phyloP scores from a whole-genome alignment of 106 monocot genomes.

The Allium cepa region DNA sequence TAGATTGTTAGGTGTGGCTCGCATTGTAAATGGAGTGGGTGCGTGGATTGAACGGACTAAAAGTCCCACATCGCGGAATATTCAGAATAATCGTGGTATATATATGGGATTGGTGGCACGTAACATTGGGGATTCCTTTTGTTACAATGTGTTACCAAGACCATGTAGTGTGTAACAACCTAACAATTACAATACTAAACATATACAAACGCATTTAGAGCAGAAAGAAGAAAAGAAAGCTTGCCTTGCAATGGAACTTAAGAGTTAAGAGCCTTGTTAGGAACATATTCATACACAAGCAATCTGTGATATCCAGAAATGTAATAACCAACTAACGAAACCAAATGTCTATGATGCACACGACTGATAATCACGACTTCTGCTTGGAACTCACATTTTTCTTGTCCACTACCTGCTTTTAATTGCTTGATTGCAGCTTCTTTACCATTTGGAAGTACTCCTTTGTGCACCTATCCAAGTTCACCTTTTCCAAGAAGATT shows the following conservation, averaged over 20 bases:
- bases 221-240: background rate
- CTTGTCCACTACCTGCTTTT: constrained; percentile 15
- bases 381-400: constrained; percentile 17
- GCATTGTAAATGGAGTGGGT: too few species aligned
- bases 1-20: too few species aligned
- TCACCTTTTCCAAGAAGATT: constrained; percentile 21
- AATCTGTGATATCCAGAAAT: constrained; percentile 11
- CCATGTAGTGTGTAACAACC: too few species aligned
- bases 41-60: too few species aligned
- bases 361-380: constrained; percentile 18
- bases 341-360: constrained; percentile 19
- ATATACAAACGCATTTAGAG: too few species aligned
- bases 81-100: too few species aligned
- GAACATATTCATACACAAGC: constrained; percentile 19
- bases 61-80: too few species aligned
- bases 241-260: constrained; percentile 16
- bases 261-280: constrained; percentile 16
- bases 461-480: constrained; percentile 17
- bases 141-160: too few species aligned
- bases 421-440: constrained; percentile 20
- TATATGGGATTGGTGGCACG: too few species aligned
- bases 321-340: constrained; percentile 18
- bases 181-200: too few species aligned
- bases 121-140: too few species aligned
- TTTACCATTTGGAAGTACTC: constrained; percentile 10